Evolutionary conservation across 208 protist species (phyloP).

Genomic region (Kentomonas sorsogonicus): DNA sequence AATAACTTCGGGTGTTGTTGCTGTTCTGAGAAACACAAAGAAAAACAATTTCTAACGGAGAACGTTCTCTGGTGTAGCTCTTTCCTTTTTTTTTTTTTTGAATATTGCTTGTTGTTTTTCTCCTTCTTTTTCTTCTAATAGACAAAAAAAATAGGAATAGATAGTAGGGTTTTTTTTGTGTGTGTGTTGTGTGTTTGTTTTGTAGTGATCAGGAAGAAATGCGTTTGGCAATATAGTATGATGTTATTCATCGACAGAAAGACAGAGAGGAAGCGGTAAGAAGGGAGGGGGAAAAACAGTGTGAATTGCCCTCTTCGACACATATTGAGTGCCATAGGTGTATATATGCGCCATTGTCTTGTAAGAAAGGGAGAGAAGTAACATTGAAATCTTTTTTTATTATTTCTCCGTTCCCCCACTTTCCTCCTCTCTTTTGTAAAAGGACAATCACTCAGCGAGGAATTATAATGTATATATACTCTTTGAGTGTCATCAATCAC

Average conservation of each 20-base stretch:
- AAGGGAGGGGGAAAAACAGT: neutral
- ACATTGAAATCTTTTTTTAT: neutral
- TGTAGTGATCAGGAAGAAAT: too few relatives aligned
- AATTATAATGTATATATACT: constrained; percentile 6
- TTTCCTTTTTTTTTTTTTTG: too few relatives aligned
- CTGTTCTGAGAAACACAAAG: too few relatives aligned
- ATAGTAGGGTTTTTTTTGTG: neutral
- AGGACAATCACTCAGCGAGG: neutral
- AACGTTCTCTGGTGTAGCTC: too few relatives aligned
- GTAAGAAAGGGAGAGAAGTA: constrained; percentile 1
- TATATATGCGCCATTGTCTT: neutral
- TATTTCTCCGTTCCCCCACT: neutral
- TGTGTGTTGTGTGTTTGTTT: neutral
- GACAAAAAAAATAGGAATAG: neutral
- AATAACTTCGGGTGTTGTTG: too few relatives aligned
- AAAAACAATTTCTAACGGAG: too few relatives aligned
- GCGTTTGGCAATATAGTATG: too few relatives aligned
- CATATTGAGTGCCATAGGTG: neutral
- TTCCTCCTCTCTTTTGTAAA: neutral
- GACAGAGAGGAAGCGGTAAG: neutral
- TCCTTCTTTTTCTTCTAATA: neutral
- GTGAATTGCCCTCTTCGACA: neutral
- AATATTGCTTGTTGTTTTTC: neutral
- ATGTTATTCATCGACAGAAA: neutral
- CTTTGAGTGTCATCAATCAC: too few relatives aligned